phyloP scores from a whole-genome alignment of 2,329 filamentous ascomycete species.

The Sporothrix mexicana region DNA sequence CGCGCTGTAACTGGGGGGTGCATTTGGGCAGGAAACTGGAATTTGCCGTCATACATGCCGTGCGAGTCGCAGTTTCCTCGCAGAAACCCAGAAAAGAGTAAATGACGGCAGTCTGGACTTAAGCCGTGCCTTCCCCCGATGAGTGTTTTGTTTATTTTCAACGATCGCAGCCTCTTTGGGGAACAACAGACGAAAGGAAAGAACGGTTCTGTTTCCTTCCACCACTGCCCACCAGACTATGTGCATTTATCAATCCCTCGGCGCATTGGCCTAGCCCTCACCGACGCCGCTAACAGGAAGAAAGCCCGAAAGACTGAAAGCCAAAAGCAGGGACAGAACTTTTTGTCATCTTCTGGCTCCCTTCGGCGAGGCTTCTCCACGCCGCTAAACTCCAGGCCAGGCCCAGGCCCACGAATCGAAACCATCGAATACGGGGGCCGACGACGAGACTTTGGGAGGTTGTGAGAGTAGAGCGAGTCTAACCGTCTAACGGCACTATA shows the following conservation, averaged over 20 bases:
- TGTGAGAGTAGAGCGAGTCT: not conserved
- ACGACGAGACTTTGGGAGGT: slow-evolving; percentile 1
- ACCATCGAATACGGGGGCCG: not conserved
- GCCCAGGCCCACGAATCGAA: slow-evolving; percentile 7
- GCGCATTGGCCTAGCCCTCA: slow-evolving; percentile 10
- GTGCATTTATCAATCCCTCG: slow-evolving; percentile 2
- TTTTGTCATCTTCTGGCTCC: not conserved
- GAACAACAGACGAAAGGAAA: not conserved
- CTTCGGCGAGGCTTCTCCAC: slow-evolving; percentile 17
- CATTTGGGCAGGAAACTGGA: not conserved
- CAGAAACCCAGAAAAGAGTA: not conserved
- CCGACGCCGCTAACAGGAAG: slow-evolving; percentile 19
- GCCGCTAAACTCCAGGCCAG: slow-evolving; percentile 20
- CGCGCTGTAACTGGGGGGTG: not conserved
- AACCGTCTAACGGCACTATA: slow-evolving; percentile 27
- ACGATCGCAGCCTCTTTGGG: not conserved
- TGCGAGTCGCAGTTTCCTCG: slow-evolving; percentile 3
- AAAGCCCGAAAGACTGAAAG: not conserved
- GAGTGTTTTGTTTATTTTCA: not conserved
- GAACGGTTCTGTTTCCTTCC: not conserved
- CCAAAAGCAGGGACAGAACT: not conserved
- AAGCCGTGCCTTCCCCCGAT: slow-evolving; percentile 19
- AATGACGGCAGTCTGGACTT: slow-evolving; percentile 11
- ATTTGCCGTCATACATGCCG: slow-evolving; percentile 13
- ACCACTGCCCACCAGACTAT: slow-evolving; percentile 1